Percentiles rank a stretch among this genome's conserved stretches.
phyloP scores from a whole-genome alignment of 768 basidiomycete species.

The Pisolithus marmoratus region DNA sequence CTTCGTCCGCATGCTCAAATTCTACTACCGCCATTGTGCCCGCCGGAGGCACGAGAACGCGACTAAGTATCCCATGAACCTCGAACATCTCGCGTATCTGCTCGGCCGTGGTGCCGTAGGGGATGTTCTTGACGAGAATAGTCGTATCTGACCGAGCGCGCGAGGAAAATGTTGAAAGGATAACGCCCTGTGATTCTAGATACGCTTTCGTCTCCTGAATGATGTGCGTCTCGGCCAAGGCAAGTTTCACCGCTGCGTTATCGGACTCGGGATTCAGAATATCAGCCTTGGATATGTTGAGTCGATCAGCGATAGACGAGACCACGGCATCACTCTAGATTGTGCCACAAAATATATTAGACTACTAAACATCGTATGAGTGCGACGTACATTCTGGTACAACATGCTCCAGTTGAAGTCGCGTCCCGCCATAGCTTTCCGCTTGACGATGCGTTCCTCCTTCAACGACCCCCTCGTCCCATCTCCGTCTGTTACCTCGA shows the following conservation, averaged over 20 bases:
- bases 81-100: constrained; percentile 80
- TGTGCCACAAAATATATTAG: constrained; percentile 15
- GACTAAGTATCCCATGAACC: constrained; percentile 60
- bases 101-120: constrained; percentile 74
- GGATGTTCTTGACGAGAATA: constrained; percentile 95
- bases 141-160: constrained; percentile 64
- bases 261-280: constrained; percentile 81
- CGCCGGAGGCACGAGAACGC: constrained; percentile 83
- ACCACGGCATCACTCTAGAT: constrained; percentile 87
- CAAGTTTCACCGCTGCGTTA: constrained; percentile 88
- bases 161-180: constrained; percentile 52
- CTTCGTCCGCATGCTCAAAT: constrained; percentile 66
- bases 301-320: constrained; percentile 82
- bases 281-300: constrained; percentile 81
- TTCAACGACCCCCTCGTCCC: constrained; percentile 52
- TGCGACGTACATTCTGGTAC: constrained; percentile 89
- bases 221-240: constrained; percentile 93
- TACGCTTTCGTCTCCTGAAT: constrained; percentile 93
- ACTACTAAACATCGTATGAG: constrained; percentile 11
- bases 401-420: constrained; percentile 92
- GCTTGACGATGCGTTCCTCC: constrained; percentile 50
- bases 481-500: constrained; percentile 34
- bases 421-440: constrained; percentile 63
- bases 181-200: constrained; percentile 72
- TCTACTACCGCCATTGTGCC: constrained; percentile 93